Evolutionary conservation across 176 grass and related monocot species (phyloP).

Genomic region (Hordeum marinum): DNA sequence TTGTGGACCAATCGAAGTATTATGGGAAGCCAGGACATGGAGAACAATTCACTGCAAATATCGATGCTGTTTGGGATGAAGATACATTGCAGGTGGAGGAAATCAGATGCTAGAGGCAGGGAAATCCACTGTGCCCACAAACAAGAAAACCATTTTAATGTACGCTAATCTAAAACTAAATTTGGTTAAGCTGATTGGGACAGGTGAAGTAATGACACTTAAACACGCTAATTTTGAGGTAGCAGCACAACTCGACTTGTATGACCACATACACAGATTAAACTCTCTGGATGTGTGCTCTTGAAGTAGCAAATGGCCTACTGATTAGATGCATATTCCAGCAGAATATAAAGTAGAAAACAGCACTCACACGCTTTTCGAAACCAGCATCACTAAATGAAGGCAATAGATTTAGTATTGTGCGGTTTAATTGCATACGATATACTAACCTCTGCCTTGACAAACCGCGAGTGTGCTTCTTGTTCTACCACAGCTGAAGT

Average conservation of each 20-base stretch:
- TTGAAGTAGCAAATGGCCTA: background rate
- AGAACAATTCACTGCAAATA: background rate
- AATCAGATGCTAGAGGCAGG: background rate
- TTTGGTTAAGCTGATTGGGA: background rate
- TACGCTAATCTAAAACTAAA: background rate
- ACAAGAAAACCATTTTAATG: background rate
- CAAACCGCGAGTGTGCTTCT: constrained; percentile 25
- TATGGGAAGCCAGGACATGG: background rate
- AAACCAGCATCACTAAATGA: background rate
- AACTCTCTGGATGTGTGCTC: background rate
- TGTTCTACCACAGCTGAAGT: constrained; percentile 11
- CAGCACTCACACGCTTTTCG: background rate
- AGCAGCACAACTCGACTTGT: background rate
- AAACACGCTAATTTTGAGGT: background rate
- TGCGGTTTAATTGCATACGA: constrained; percentile 6
- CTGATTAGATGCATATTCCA: background rate
- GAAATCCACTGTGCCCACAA: background rate
- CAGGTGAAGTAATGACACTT: background rate
- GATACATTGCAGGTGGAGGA: background rate
- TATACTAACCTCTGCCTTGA: constrained; percentile 52
- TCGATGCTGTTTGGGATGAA: background rate
- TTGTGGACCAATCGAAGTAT: background rate
- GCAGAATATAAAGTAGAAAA: constrained; percentile 9
- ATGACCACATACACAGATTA: background rate
- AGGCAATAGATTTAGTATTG: background rate